phyloP scores from a whole-genome alignment of 2,329 filamentous ascomycete genomes.

The Juglanconis oblonga region DNA sequence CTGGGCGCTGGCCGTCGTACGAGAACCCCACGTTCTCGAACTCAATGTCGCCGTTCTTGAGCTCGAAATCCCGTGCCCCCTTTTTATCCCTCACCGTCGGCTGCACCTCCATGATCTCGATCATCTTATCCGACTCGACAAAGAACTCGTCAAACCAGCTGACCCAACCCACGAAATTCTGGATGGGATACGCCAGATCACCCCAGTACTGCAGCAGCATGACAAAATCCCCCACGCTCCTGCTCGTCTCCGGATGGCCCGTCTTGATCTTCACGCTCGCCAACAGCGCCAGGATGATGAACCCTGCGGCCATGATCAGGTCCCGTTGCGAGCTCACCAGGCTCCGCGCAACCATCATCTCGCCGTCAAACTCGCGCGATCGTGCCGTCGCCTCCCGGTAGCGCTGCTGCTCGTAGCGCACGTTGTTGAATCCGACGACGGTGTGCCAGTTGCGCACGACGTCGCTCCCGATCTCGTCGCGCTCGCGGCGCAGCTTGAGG shows the following conservation, averaged over 20 bases:
- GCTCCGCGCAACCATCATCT: not conserved
- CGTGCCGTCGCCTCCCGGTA: not conserved
- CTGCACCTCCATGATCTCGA: constrained; percentile 55
- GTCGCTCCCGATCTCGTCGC: not conserved
- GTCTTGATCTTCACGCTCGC: not conserved
- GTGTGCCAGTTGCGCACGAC: not conserved
- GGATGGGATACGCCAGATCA: constrained; percentile 3
- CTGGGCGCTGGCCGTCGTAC: constrained; percentile 51
- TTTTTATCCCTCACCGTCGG: constrained; percentile 50
- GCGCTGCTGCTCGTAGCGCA: not conserved
- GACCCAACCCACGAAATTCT: not conserved
- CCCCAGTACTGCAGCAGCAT: constrained; percentile 13
- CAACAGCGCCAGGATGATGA: not conserved
- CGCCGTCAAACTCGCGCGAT: not conserved
- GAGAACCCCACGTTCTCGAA: constrained; percentile 54
- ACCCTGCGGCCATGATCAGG: not conserved
- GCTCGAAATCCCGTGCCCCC: constrained; percentile 40
- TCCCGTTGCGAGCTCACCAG: not conserved
- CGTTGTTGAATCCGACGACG: not conserved
- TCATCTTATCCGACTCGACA: constrained; percentile 63
- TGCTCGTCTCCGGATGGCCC: not conserved
- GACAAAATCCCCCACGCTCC: constrained; percentile 8
- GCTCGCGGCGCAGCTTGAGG: not conserved
- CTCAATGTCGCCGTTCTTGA: constrained; percentile 46
- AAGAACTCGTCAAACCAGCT: constrained; percentile 29